Percentiles rank a stretch among this genome's conserved stretches.
These are phyloP conservation scores for Balakata baccata DNA, from an alignment of 345 rosid species.

Conservation along the genomic window DNA sequence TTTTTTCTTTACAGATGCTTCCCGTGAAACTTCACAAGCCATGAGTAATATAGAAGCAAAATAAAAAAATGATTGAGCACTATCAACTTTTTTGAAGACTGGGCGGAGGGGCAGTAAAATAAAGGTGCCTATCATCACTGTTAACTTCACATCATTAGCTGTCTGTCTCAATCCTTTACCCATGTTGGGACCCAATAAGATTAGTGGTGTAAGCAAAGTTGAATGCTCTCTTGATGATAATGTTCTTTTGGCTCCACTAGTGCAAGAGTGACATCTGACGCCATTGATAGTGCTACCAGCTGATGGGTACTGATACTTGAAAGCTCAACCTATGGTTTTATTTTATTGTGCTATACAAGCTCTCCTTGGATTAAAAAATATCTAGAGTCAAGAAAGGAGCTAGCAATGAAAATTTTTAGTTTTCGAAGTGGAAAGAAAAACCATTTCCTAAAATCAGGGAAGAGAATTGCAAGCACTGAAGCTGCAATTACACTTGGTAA, in stretches of 20 bases:
- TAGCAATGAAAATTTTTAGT: constrained; percentile 19
- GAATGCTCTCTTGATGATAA: neutral
- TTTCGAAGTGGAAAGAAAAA: constrained; percentile 17
- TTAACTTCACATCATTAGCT: constrained; percentile 12
- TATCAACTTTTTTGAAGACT: constrained; percentile 9
- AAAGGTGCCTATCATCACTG: constrained; percentile 12
- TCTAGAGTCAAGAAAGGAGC: neutral
- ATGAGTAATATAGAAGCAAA: constrained; percentile 13
- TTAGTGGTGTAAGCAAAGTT: neutral
- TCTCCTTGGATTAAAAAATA: neutral
- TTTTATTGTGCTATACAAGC: neutral
- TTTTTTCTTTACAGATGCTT: neutral
- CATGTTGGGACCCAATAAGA: neutral
- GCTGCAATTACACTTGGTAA: constrained; percentile 19
- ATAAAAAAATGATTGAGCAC: neutral
- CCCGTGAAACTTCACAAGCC: constrained; percentile 2
- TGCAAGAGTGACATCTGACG: constrained; percentile 9
- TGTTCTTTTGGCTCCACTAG: constrained; percentile 1
- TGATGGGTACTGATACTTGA: constrained; percentile 14
- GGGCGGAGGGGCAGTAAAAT: constrained; percentile 3
- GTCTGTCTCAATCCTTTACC: constrained; percentile 7
- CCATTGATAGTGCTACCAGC: constrained; percentile 6
- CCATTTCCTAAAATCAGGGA: constrained; percentile 27
- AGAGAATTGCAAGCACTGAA: constrained; percentile 15
- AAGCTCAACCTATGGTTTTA: constrained; percentile 7